phyloP scores from a whole-genome alignment of 345 rosid species.

The Eucalyptus cloeziana region DNA sequence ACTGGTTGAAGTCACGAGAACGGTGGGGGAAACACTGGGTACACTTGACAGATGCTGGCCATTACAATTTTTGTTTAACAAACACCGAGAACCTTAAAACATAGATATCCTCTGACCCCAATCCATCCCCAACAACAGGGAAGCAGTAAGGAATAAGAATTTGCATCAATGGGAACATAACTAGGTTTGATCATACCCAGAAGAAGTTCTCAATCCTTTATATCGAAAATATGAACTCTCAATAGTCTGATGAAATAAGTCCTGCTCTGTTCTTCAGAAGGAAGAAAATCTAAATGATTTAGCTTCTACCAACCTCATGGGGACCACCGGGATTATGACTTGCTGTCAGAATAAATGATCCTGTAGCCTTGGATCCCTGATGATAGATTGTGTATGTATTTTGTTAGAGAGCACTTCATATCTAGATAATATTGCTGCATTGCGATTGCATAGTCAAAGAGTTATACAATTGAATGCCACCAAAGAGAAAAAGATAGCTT shows the following conservation, averaged over 20 bases:
- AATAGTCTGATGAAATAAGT: not conserved
- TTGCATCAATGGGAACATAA: not conserved
- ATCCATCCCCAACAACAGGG: not conserved
- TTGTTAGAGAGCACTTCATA: not conserved
- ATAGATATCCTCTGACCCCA: not conserved
- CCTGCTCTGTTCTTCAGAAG: not conserved
- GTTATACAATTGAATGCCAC: not conserved
- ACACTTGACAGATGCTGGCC: not conserved
- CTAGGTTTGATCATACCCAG: not conserved
- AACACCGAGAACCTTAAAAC: not conserved
- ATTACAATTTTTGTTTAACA: not conserved
- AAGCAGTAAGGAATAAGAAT: not conserved
- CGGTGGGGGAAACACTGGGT: not conserved
- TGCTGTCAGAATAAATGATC: slow-evolving; percentile 95
- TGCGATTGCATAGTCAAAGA: not conserved
- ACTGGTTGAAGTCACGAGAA: not conserved
- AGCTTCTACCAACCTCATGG: slow-evolving; percentile 36
- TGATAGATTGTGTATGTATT: not conserved
- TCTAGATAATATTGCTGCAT: not conserved
- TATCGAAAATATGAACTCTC: not conserved
- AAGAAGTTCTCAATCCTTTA: not conserved
- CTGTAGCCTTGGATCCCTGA: slow-evolving; percentile 93
- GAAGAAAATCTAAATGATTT: not conserved
- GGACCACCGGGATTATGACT: slow-evolving; percentile 99
- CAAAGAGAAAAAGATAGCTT: slow-evolving; percentile 11